These are phyloP conservation scores for Cylindrodendrum hubeiense DNA, from an alignment of 2,329 filamentous ascomycete genomes.

Conservation along the genomic window DNA sequence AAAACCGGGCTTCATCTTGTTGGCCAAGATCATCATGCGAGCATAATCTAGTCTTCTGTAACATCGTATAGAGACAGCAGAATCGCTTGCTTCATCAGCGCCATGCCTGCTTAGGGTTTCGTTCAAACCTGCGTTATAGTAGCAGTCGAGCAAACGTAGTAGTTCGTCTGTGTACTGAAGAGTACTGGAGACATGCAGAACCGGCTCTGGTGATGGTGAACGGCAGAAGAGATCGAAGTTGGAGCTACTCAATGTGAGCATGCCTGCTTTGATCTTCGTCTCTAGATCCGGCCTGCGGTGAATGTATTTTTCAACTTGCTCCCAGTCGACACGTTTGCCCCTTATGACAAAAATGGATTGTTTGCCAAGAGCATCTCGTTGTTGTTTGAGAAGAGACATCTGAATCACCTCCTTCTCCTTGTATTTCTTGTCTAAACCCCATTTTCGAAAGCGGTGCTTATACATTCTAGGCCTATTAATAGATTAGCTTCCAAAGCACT, in stretches of 20 bases:
- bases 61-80: neutral
- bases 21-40: neutral
- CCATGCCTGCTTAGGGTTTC: neutral
- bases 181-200: neutral
- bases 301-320: neutral
- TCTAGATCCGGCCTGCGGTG: neutral
- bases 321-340: constrained; percentile 1
- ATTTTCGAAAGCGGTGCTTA: constrained; percentile 1
- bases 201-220: neutral
- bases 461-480: neutral
- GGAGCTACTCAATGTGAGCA: neutral
- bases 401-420: constrained; percentile 4
- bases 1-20: neutral
- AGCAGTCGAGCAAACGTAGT: neutral
- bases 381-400: neutral
- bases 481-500: neutral
- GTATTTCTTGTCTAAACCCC: constrained; percentile 5
- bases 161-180: constrained; percentile 1
- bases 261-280: constrained; percentile 2
- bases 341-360: neutral
- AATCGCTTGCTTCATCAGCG: neutral
- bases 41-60: neutral
- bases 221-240: neutral
- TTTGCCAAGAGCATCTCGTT: neutral
- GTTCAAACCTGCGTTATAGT: neutral